A percentile compares a stretch with the other conserved stretches of the same genome.
Conservation (phyloP, 495 filamentous ascomycete genomes). For the Cetradonia linearis region DNA sequence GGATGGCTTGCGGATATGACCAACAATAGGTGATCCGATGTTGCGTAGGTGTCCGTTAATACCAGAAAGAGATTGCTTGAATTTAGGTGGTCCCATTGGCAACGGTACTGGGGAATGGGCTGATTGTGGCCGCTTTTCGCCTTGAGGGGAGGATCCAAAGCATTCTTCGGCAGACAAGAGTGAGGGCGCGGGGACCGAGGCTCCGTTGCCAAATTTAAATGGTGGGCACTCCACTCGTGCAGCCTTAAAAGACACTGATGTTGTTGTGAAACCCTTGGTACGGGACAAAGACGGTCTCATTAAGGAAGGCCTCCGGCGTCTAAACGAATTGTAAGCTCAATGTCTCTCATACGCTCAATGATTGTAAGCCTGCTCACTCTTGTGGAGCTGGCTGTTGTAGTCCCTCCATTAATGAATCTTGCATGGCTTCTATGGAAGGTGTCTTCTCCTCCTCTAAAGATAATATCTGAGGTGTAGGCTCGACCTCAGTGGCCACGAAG, state of each 20-base stretch:
- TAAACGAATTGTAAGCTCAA: conserved; percentile 24
- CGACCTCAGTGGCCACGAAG: conserved; percentile 43
- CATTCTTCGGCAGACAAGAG: conserved; percentile 64
- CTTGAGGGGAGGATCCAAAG: conserved; percentile 68
- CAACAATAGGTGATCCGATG: conserved; percentile 61
- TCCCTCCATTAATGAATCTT: conserved; percentile 36
- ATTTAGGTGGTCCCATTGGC: conserved; percentile 43
- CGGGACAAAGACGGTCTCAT: conserved; percentile 52
- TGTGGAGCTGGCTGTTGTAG: conserved; percentile 12
- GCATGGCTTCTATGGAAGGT: conserved; percentile 7
- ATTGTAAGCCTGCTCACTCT: conserved; percentile 20
- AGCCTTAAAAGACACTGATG: conserved; percentile 35
- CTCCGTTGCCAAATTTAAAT: conserved; percentile 64
- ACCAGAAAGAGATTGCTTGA: conserved; percentile 49
- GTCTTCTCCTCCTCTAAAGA: conserved; percentile 41
- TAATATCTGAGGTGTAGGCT: conserved; percentile 52
- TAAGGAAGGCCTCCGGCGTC: conserved; percentile 49
- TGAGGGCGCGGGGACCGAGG: conserved; percentile 41
- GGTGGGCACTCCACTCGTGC: conserved; percentile 50
- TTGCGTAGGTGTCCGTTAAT: conserved; percentile 39
- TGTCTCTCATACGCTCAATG: background rate
- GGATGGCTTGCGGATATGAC: conserved; percentile 58
- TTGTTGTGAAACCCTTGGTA: conserved; percentile 48
- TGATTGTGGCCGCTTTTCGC: conserved; percentile 50
- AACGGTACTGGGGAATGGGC: conserved; percentile 44